These are phyloP conservation scores for Triangularia verruculosa DNA, from an alignment of 2,329 filamentous ascomycete genomes.

Conservation along the genomic window DNA sequence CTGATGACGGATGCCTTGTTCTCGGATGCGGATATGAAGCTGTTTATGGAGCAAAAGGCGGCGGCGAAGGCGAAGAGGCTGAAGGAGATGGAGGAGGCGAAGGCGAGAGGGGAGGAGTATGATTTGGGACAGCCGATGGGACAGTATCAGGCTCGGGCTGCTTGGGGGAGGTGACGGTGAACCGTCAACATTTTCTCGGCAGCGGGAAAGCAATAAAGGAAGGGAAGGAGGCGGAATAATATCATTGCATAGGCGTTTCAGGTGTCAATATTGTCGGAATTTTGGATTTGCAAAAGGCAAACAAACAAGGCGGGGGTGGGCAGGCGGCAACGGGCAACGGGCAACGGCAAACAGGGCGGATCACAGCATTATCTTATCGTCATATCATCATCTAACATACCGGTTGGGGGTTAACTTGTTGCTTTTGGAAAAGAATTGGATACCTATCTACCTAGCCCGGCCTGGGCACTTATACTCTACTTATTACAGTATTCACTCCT, in stretches of 20 bases:
- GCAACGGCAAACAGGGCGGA: background rate
- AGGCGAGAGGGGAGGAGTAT: slow-evolving; percentile 16
- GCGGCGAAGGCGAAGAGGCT: slow-evolving; percentile 11
- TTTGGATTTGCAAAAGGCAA: background rate
- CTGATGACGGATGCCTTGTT: slow-evolving; percentile 27
- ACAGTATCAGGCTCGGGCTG: slow-evolving; percentile 7
- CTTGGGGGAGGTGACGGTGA: background rate
- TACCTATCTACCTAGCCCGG: too few relatives aligned
- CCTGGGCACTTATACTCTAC: too few relatives aligned
- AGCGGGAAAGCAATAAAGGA: background rate
- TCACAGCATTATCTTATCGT: background rate
- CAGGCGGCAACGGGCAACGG: background rate
- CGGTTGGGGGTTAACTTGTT: background rate
- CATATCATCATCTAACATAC: background rate
- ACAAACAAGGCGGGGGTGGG: background rate
- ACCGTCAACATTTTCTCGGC: too few relatives aligned
- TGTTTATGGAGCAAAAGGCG: slow-evolving; percentile 23
- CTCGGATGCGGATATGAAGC: slow-evolving; percentile 26
- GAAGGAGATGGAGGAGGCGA: slow-evolving; percentile 1
- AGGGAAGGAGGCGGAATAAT: slow-evolving; percentile 22
- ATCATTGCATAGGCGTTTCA: slow-evolving; percentile 27
- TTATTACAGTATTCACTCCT: too few relatives aligned
- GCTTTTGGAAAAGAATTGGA: background rate
- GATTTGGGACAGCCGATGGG: slow-evolving; percentile 14
- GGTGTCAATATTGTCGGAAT: background rate